Conservation (phyloP, 495 filamentous ascomycete species). For the Podospora pseudocomata region DNA sequence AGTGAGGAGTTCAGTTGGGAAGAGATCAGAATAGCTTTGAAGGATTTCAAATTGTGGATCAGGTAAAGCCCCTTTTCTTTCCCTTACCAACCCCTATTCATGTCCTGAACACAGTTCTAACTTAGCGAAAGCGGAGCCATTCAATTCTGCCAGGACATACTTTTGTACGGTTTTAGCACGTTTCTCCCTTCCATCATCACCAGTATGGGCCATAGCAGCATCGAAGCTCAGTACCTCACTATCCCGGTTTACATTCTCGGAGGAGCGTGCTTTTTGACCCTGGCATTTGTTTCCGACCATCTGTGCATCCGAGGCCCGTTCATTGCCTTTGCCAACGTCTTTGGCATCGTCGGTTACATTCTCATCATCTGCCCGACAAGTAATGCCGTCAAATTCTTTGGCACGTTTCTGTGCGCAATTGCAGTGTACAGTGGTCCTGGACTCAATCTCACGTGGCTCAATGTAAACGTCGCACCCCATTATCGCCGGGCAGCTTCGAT, state of each 20-base stretch:
- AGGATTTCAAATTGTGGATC: constrained; percentile 35
- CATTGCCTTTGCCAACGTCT: constrained; percentile 42
- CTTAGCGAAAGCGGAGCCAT: constrained; percentile 34
- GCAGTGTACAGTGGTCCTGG: constrained; percentile 50
- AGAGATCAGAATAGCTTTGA: constrained; percentile 45
- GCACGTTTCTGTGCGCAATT: constrained; percentile 51
- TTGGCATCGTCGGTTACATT: constrained; percentile 52
- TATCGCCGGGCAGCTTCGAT: constrained; percentile 54
- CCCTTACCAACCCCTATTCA: neutral
- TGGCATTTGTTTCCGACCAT: constrained; percentile 42
- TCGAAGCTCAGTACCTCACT: constrained; percentile 43
- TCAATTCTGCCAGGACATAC: constrained; percentile 52
- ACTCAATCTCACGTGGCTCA: constrained; percentile 54
- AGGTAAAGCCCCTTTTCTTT: constrained; percentile 10
- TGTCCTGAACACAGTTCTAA: constrained; percentile 13
- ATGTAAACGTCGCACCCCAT: constrained; percentile 56
- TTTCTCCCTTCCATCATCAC: constrained; percentile 57
- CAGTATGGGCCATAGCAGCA: constrained; percentile 48
- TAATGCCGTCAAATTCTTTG: constrained; percentile 51
- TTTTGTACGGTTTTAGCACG: constrained; percentile 58
- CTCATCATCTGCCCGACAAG: constrained; percentile 39
- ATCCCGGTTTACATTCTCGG: constrained; percentile 40
- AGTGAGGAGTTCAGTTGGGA: constrained; percentile 49
- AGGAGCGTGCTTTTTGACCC: constrained; percentile 41
- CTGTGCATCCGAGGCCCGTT: constrained; percentile 32